Conservation (phyloP, 164 flowering plant genomes). For the Vitis rotundifolia region DNA sequence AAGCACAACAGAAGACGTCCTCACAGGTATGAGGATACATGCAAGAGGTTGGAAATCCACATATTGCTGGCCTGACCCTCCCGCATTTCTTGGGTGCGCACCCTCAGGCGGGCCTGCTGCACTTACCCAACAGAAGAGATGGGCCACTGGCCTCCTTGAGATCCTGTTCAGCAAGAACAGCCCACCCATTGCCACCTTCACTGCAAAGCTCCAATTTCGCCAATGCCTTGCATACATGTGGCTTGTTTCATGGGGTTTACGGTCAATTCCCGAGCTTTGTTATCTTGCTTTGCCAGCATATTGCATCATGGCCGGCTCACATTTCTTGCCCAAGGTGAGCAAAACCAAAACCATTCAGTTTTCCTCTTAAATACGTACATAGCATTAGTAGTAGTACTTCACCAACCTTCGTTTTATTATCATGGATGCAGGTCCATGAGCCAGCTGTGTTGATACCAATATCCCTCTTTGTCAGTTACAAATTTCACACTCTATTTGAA, state of each 20-base stretch:
- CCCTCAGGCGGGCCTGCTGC: slow-evolving; percentile 34
- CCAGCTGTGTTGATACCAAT: slow-evolving; percentile 23
- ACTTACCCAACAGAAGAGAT: slow-evolving; percentile 51
- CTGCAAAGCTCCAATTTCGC: slow-evolving; percentile 40
- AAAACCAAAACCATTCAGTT: too few relatives aligned
- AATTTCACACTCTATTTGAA: slow-evolving; percentile 35
- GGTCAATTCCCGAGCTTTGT: slow-evolving; percentile 50
- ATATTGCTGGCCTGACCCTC: slow-evolving; percentile 31
- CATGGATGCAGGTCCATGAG: slow-evolving; percentile 35
- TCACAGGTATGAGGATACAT: slow-evolving; percentile 58
- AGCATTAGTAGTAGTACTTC: too few relatives aligned
- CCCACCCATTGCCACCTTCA: slow-evolving; percentile 27
- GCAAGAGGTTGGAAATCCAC: slow-evolving; percentile 45
- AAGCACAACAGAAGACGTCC: slow-evolving; percentile 46
- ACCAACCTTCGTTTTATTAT: too few relatives aligned
- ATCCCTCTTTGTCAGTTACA: slow-evolving; percentile 28
- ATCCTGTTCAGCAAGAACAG: slow-evolving; percentile 32
- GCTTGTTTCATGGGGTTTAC: slow-evolving; percentile 26
- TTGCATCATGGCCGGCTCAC: slow-evolving; percentile 46
- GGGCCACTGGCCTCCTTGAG: slow-evolving; percentile 62
- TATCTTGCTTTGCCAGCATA: slow-evolving; percentile 54
- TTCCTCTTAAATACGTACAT: too few relatives aligned
- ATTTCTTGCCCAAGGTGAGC: slow-evolving; percentile 56
- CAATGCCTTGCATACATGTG: slow-evolving; percentile 38
- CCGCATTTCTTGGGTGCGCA: slow-evolving; percentile 57